Conservation (phyloP, 345 rosid genomes). For the Ceriops tagal region DNA sequence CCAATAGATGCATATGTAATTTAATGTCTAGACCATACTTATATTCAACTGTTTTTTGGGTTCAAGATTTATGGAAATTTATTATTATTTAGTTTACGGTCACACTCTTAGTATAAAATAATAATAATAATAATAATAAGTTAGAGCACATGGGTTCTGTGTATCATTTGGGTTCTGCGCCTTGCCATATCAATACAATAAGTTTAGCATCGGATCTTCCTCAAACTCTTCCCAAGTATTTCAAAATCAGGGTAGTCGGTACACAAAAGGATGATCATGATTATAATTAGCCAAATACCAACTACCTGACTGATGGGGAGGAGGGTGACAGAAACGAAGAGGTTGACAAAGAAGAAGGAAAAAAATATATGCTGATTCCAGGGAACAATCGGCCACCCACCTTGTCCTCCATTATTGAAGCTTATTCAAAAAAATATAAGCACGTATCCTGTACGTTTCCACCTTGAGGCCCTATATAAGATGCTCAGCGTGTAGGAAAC, state of each 20-base stretch:
- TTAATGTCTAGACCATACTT: slow-evolving; percentile 3
- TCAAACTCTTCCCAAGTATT: neutral
- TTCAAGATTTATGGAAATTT: no score
- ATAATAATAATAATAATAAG: no score
- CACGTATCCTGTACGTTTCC: no score
- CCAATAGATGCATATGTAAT: slow-evolving; percentile 1
- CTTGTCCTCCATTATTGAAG: neutral
- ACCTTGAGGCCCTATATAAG: no score
- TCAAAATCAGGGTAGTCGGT: slow-evolving; percentile 17
- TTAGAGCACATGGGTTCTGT: slow-evolving; percentile 6
- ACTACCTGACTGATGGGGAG: slow-evolving; percentile 20
- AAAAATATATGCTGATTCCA: neutral
- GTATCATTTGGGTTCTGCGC: neutral
- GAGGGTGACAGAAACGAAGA: slow-evolving; percentile 20
- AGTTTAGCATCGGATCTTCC: no score
- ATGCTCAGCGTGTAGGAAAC: no score
- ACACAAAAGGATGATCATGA: neutral
- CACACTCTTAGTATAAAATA: no score
- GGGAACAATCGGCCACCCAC: neutral
- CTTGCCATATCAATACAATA: no score
- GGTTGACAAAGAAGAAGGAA: neutral
- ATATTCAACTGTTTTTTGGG: neutral
- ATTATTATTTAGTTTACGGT: no score
- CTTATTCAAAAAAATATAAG: no score
- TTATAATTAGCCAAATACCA: slow-evolving; percentile 17